These are phyloP conservation scores for Peniophora sp. DNA, from an alignment of 1,284 basidiomycete species.

Conservation along the genomic window DNA sequence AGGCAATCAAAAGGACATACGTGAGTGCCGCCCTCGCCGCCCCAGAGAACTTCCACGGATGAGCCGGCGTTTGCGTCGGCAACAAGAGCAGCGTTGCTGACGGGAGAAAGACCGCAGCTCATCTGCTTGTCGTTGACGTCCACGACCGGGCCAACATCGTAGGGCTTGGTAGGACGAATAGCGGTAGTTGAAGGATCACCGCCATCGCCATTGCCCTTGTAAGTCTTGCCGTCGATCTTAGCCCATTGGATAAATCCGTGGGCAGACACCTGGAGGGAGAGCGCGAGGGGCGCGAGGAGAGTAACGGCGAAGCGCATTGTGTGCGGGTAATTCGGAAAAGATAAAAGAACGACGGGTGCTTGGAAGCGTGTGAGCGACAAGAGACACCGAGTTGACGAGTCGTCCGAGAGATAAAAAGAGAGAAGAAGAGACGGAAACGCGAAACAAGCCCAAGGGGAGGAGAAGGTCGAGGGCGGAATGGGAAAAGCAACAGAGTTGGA, in stretches of 20 bases:
- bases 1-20: conserved; percentile 26
- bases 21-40: conserved; percentile 32
- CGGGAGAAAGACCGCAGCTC: conserved; percentile 56
- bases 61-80: conserved; percentile 61
- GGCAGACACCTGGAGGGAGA: neutral
- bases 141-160: conserved; percentile 51
- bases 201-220: conserved; percentile 41
- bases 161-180: conserved; percentile 45
- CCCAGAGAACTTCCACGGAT: conserved; percentile 53
- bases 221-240: neutral
- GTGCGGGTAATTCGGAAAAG: neutral
- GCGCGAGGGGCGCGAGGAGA: neutral
- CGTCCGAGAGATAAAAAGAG: neutral
- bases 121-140: conserved; percentile 48
- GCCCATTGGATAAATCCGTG: neutral
- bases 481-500: no score
- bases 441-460: neutral
- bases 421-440: neutral
- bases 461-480: no score
- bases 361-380: neutral
- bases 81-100: conserved; percentile 38
- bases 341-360: neutral
- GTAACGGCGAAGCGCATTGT: neutral
- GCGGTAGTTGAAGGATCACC: conserved; percentile 34
- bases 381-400: no score